Evolutionary conservation across 2,329 filamentous ascomycete genomes (phyloP).

Genomic region (Pseudogymnoascus sp.): DNA sequence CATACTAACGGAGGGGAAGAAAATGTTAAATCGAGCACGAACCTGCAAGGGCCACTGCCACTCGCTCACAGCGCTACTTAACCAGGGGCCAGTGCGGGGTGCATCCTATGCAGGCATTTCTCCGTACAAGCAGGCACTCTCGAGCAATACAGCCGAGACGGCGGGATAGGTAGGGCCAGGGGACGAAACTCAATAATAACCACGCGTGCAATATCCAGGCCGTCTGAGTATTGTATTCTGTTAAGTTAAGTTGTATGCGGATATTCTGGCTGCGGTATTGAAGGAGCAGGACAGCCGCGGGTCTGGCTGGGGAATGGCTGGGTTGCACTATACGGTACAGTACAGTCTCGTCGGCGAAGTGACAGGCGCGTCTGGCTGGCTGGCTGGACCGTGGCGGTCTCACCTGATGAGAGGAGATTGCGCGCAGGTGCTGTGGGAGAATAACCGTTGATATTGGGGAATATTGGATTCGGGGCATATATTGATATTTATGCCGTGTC

Average conservation of each 20-base stretch:
- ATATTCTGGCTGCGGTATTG: background rate
- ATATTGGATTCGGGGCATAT: background rate
- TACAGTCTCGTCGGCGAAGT: background rate
- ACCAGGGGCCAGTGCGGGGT: no score
- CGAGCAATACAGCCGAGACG: background rate
- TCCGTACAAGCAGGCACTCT: background rate
- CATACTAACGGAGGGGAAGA: no score
- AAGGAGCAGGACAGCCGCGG: background rate
- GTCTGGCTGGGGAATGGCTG: background rate
- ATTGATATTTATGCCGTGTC: background rate
- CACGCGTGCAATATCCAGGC: background rate
- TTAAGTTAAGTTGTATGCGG: background rate
- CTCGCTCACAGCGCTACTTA: no score
- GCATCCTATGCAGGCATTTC: no score
- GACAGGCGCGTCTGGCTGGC: background rate
- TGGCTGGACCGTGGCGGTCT: background rate
- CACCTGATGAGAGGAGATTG: background rate
- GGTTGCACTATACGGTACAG: background rate
- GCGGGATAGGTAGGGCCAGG: background rate
- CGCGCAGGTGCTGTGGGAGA: background rate
- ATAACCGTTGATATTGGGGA: constrained; percentile 1
- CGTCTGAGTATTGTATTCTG: background rate
- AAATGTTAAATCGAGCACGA: no score
- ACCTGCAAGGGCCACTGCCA: no score
- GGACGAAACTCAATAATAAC: background rate